Base-by-base conservation (phyloP, 306 rosid genomes). In the Ziziphus jujuba region DNA sequence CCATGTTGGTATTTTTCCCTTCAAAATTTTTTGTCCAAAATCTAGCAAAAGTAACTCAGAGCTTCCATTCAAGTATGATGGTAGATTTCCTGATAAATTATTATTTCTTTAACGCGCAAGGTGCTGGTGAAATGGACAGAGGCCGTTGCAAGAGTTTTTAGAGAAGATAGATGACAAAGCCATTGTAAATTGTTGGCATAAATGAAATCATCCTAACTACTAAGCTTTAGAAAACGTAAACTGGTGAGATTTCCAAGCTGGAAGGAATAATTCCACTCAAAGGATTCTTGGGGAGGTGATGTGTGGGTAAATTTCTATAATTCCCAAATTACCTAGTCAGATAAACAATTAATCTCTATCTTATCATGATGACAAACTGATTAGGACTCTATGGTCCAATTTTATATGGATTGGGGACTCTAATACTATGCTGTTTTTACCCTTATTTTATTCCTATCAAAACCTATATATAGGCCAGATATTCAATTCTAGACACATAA, bases 161-260 rank as follows among this genome's bases (percentile, higher is more conserved):
- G 50, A 60, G 47, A 59, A 59, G 68, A 66, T 15, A 77, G 74
- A 40, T 24, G 77, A 50, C 74, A 54, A 55, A 73, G 38, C 79
- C 85, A 81, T 21, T 64, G 48, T 68, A 72, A 63, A 5, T 61
- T 49, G 17, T 54, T 21, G 16, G 15, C 21, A 49, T 11, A 7
- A 12, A 40, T 10, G 14, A 4, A 12, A 8, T 8, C 45, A 40
- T 40, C 3, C 10, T 13, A 1, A 17, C 54, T 16, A 6, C 54
- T 19, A 49, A 49, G 54, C 4, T 49, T 9, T 16, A 49, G 21
- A 49, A 4, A 4, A 3, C 21, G 7, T 17, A 49, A 19, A 5
- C 10, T 3, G 21, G 54, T 49, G 21, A 16, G 5, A 17, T 40
- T 40, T 40, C 45, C 59, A 55, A 23, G 59, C 43, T 33, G 38